phyloP scores from a whole-genome alignment of 306 rosid species.

The Prunus mume region DNA sequence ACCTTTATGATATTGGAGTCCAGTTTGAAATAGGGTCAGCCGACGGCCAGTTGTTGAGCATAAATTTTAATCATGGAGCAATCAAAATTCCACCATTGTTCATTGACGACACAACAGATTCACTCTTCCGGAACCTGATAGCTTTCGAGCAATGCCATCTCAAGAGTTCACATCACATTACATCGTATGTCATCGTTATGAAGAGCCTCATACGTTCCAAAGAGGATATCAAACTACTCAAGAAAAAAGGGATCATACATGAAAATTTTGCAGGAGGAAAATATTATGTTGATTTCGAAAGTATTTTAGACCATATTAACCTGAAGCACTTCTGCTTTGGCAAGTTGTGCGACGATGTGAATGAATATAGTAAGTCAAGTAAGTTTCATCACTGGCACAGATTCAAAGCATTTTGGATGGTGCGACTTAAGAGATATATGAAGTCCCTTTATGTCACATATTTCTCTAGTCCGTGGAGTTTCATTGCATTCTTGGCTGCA shows the following conservation, averaged over 20 bases:
- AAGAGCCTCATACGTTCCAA: conserved; percentile 27
- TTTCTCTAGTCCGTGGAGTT: too few species aligned
- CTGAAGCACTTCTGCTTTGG: conserved; percentile 19
- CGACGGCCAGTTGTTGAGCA: neutral
- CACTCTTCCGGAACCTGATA: conserved; percentile 28
- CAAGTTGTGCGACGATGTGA: neutral
- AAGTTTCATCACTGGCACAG: too few species aligned
- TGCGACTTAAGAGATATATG: neutral
- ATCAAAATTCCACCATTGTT: neutral
- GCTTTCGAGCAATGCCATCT: conserved; percentile 38
- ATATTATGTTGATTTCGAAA: conserved; percentile 2
- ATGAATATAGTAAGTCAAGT: neutral
- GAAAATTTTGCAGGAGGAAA: neutral
- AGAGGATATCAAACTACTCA: conserved; percentile 15
- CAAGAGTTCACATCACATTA: conserved; percentile 18
- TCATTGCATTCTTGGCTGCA: too few species aligned
- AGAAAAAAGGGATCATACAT: neutral
- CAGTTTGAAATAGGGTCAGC: neutral
- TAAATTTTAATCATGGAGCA: neutral
- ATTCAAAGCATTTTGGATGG: too few species aligned
- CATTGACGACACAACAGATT: conserved; percentile 21
- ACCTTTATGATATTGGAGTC: neutral
- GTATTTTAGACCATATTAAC: conserved; percentile 16
- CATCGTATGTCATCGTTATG: conserved; percentile 36
- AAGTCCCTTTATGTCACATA: too few species aligned